Conservation (phyloP, 371 early-diverging fungal species). For the Ordospora colligata region DNA sequence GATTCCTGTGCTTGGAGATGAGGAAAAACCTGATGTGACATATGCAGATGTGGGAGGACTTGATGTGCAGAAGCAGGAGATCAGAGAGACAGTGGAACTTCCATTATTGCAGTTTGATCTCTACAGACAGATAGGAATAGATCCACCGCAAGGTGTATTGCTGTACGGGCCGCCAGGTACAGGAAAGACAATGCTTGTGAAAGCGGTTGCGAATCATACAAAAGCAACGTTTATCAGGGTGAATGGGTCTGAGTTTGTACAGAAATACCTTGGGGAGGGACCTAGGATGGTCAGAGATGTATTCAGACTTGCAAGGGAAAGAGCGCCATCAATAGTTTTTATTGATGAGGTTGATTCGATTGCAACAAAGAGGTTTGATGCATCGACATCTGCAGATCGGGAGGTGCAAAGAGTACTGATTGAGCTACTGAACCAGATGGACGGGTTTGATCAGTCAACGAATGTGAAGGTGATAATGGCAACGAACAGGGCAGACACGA, state of each 20-base stretch:
- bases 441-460: conserved; percentile 94
- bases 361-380: conserved; percentile 96
- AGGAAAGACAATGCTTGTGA: conserved; percentile 94
- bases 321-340: conserved; percentile 80
- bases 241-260: conserved; percentile 84
- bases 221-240: conserved; percentile 71
- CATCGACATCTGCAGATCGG: conserved; percentile 95
- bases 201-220: conserved; percentile 83
- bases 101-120: conserved; percentile 89
- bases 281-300: conserved; percentile 66
- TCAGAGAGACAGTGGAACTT: conserved; percentile 88
- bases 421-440: conserved; percentile 98
- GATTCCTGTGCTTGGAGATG: conserved; percentile 59
- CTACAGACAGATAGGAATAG: conserved; percentile 85
- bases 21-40: conserved; percentile 64
- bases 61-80: conserved; percentile 83
- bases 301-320: conserved; percentile 66
- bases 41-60: conserved; percentile 99
- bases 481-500: conserved; percentile 92
- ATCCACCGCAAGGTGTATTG: conserved; percentile 83
- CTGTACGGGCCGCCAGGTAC: conserved; percentile 97
- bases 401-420: conserved; percentile 98
- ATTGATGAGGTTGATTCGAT: conserved; percentile 96
- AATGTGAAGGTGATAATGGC: conserved; percentile 99
- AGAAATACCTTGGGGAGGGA: conserved; percentile 82